Evolutionary conservation across 495 filamentous ascomycete species (phyloP).

Genomic region (Penicillium crystallinum): DNA sequence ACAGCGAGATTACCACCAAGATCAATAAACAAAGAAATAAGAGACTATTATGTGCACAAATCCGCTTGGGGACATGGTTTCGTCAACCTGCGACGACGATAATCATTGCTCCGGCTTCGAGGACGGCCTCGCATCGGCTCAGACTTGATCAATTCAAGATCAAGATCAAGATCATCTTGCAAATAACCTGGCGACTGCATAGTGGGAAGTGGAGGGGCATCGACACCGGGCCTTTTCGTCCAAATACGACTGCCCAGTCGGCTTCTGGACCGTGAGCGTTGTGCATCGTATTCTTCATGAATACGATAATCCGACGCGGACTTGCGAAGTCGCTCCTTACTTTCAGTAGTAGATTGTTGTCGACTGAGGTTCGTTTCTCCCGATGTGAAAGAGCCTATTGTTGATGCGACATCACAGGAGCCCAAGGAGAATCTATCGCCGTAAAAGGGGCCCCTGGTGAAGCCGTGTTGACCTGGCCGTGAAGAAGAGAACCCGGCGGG

Average conservation of each 20-base stretch:
- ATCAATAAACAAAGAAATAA: constrained; percentile 12
- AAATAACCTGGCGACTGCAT: constrained; percentile 16
- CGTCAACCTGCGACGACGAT: constrained; percentile 17
- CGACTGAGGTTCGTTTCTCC: constrained; percentile 3
- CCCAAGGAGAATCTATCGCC: constrained; percentile 11
- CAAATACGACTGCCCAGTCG: constrained; percentile 12
- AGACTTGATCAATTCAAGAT: neutral
- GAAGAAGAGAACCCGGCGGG: neutral
- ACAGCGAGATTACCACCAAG: neutral
- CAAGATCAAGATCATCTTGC: constrained; percentile 5
- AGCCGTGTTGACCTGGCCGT: neutral
- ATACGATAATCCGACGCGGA: constrained; percentile 14
- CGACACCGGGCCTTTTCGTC: constrained; percentile 15
- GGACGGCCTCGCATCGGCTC: constrained; percentile 27
- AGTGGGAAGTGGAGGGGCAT: constrained; percentile 17
- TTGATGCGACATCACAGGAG: neutral
- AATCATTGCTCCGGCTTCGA: constrained; percentile 29
- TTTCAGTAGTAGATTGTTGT: neutral
- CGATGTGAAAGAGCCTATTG: constrained; percentile 1
- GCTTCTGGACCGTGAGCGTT: constrained; percentile 18
- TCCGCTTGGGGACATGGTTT: constrained; percentile 16
- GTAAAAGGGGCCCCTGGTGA: constrained; percentile 8
- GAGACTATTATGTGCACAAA: constrained; percentile 16
- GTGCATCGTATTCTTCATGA: neutral
- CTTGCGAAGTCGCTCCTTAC: neutral